Conservation (phyloP, 192 early-diverging fungal genomes). For the Gamsiella multidivaricata region DNA sequence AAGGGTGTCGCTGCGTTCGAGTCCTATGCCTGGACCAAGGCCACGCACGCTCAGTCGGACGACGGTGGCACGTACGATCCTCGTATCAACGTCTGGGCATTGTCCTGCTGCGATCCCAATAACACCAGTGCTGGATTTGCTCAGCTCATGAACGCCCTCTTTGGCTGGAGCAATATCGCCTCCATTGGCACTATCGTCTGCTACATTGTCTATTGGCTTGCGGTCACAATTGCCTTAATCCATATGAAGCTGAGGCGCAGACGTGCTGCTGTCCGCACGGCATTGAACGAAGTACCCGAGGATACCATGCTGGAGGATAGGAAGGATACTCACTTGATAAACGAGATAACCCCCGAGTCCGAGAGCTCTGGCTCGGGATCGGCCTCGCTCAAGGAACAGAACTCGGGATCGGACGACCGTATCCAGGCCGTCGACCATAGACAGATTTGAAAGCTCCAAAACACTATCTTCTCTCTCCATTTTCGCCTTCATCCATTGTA, state of each 20-base stretch:
- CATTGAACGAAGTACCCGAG: not conserved
- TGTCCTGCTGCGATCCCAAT: conserved; percentile 70
- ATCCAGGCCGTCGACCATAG: too few species aligned
- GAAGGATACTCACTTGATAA: not conserved
- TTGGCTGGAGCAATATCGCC: conserved; percentile 81
- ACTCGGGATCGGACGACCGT: too few species aligned
- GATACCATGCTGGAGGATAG: too few species aligned
- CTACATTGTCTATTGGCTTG: conserved; percentile 85
- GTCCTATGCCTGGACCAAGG: conserved; percentile 23
- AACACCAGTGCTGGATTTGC: conserved; percentile 61
- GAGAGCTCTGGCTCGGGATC: too few species aligned
- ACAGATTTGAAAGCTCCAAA: too few species aligned
- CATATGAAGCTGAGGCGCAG: conserved; percentile 49
- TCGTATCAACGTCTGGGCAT: conserved; percentile 61
- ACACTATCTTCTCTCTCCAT: too few species aligned
- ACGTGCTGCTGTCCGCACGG: not conserved
- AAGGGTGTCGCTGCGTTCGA: conserved; percentile 69
- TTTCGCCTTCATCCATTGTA: too few species aligned
- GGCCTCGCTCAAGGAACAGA: too few species aligned
- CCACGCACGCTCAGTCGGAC: conserved; percentile 30
- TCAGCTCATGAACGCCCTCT: conserved; percentile 79
- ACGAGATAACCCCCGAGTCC: too few species aligned
- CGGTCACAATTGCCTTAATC: conserved; percentile 62
- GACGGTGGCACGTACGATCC: conserved; percentile 26
- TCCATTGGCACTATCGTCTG: conserved; percentile 76